Evolutionary conservation across 179 eudicot genomes (phyloP).

Genomic region (Spergularia azorica): DNA sequence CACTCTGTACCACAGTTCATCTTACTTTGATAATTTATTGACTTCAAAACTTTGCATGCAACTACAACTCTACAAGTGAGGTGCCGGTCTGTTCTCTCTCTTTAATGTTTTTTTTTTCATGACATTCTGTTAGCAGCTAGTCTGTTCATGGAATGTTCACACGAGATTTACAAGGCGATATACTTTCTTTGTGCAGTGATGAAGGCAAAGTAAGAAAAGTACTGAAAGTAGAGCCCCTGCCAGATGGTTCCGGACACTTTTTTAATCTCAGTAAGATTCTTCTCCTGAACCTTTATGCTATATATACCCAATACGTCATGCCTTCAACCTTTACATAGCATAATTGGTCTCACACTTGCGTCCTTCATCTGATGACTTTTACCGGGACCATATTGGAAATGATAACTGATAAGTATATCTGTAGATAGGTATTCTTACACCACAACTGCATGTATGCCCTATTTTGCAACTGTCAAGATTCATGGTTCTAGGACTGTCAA

Average conservation of each 20-base stretch:
- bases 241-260: conserved; percentile 97
- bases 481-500: not conserved
- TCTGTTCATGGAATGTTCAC: not conserved
- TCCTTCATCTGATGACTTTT: not conserved
- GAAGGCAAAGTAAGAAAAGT: conserved; percentile 97
- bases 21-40: not conserved
- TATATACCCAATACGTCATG: not conserved
- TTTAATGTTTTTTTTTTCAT: not conserved
- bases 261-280: conserved; percentile 74
- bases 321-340: not conserved
- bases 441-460: not conserved
- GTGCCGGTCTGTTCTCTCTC: not conserved
- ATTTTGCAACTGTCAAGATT: not conserved
- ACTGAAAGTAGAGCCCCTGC: conserved; percentile 94
- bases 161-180: not conserved
- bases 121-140: not conserved
- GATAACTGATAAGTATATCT: too few species aligned
- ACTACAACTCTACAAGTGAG: not conserved
- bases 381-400: not conserved
- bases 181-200: conserved; percentile 55
- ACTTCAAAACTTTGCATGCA: not conserved
- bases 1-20: not conserved
- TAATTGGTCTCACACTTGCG: not conserved
- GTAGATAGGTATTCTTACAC: not conserved
- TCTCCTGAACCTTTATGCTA: not conserved